Conservation (phyloP, 495 filamentous ascomycete genomes). For the Tuber melanosporum region DNA sequence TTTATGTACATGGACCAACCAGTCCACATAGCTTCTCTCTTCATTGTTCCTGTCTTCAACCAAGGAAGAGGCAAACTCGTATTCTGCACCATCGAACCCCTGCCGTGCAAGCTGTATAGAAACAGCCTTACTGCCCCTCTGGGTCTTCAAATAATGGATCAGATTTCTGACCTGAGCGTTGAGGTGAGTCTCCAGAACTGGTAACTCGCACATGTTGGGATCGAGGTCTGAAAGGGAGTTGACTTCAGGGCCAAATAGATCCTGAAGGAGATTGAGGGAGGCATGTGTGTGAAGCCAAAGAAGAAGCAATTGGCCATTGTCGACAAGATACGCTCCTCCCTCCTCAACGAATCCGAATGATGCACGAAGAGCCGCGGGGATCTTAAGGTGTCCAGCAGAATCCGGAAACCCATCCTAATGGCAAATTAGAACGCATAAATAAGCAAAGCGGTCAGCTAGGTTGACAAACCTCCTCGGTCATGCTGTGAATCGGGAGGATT, state of each 20-base stretch:
- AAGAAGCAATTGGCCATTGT: conserved; percentile 85
- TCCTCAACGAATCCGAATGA: conserved; percentile 86
- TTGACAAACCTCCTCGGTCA: conserved; percentile 57
- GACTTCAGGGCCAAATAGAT: conserved; percentile 78
- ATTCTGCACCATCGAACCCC: conserved; percentile 90
- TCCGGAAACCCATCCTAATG: conserved; percentile 76
- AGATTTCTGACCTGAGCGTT: conserved; percentile 94
- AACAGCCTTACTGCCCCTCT: conserved; percentile 78
- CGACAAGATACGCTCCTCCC: conserved; percentile 93
- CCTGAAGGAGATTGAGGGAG: conserved; percentile 71
- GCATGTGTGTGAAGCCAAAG: conserved; percentile 83
- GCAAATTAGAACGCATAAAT: conserved; percentile 50
- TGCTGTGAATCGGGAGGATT: conserved; percentile 84
- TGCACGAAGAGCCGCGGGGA: conserved; percentile 72
- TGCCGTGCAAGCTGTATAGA: conserved; percentile 88
- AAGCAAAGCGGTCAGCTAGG: conserved; percentile 49
- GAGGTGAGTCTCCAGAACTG: conserved; percentile 79
- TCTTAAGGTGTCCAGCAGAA: conserved; percentile 69
- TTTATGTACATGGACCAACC: conserved; percentile 92
- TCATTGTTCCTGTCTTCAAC: conserved; percentile 97
- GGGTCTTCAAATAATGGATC: conserved; percentile 71
- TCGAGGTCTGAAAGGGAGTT: conserved; percentile 68
- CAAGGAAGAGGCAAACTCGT: conserved; percentile 84
- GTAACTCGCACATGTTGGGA: conserved; percentile 67
- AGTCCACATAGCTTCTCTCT: conserved; percentile 95